Base-by-base conservation (phyloP, 768 basidiomycete genomes). In the Russula vinacea region DNA sequence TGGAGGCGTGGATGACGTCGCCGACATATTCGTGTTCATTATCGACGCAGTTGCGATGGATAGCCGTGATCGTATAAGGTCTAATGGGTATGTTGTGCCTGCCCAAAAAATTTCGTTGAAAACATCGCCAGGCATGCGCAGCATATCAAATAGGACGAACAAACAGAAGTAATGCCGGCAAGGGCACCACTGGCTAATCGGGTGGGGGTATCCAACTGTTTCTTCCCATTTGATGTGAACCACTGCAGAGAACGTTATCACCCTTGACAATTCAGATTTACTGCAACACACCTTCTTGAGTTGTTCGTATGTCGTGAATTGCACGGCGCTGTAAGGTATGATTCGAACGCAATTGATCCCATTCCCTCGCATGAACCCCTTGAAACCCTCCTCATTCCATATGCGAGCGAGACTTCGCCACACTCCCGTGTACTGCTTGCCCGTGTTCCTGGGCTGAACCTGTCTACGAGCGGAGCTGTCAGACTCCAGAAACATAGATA, bases 121-220 rank as follows among this genome's bases (percentile, higher is more conserved):
- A 45, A 47, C n/a, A 64, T 39, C 26, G 49, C 59, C n/a, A 24
- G 57, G 47, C 49, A n/a, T 44, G 22, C 35, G 40, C 14, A 16
- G 19, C 35, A 37, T 54, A 44, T 24, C 39, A 24, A 60, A 33
- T 26, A 59, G 51, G 55, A 84, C 90, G 72, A 71, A 94, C 94
- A 91, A 67, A 99, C 96, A 64, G 93, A 94, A 10, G 91, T 90
- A 67, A 98, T 91, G 32, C 96, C 96, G 56, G 96, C 96, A 14
- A 96, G 77, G 22, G 93, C 94, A 67, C 96, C 96, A 60, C 91
- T 87, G 1, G 85, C 78, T 47, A 99, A 78, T 61, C 96, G 84
- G 67, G 89, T 88, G 1, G 90, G 90, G 49, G 95, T 98, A 76
- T 97, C 93, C 19, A 99, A 81, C 68, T 88, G 82, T 71, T 78